Conservation (phyloP, 805 yeast species). For the Ogataea pilisensis region DNA sequence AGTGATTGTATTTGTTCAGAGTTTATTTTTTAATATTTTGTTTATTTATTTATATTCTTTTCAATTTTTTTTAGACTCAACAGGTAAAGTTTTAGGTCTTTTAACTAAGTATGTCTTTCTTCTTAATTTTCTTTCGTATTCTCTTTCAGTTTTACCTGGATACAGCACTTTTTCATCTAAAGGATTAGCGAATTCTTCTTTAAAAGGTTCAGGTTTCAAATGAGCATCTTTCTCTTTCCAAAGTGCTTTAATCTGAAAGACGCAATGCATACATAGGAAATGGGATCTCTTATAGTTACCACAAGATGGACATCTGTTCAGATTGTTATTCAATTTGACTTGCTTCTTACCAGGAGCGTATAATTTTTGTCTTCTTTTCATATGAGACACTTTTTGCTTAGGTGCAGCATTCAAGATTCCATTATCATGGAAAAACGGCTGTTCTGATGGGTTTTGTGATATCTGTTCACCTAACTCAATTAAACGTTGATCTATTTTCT, state of each 20-base stretch:
- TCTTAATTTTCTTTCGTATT: constrained; percentile 42
- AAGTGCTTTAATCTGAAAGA: constrained; percentile 67
- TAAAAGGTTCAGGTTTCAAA: constrained; percentile 29
- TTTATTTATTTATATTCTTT: too few relatives aligned
- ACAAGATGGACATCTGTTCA: constrained; percentile 93
- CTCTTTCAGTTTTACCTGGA: constrained; percentile 62
- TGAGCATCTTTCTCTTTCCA: constrained; percentile 46
- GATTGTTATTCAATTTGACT: constrained; percentile 64
- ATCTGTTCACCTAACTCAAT: constrained; percentile 38
- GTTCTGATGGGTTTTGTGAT: constrained; percentile 30
- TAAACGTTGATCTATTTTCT: constrained; percentile 19
- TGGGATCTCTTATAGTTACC: constrained; percentile 90
- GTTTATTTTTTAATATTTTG: too few relatives aligned
- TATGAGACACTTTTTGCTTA: constrained; percentile 86
- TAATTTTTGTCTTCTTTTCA: constrained; percentile 78
- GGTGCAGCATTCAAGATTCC: constrained; percentile 90
- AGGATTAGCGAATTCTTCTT: constrained; percentile 46
- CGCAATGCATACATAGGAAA: constrained; percentile 90
- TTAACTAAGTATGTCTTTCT: constrained; percentile 52
- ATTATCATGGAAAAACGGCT: constrained; percentile 48
- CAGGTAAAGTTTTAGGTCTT: constrained; percentile 54
- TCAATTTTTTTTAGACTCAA: constrained; percentile 30
- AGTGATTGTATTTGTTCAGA: too few relatives aligned
- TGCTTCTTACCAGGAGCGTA: constrained; percentile 83
- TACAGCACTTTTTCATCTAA: constrained; percentile 63